A percentile compares a stretch with the other conserved stretches of the same genome.
Conservation (phyloP, 2,329 filamentous ascomycete species). For the Diaporthe amygdali region DNA sequence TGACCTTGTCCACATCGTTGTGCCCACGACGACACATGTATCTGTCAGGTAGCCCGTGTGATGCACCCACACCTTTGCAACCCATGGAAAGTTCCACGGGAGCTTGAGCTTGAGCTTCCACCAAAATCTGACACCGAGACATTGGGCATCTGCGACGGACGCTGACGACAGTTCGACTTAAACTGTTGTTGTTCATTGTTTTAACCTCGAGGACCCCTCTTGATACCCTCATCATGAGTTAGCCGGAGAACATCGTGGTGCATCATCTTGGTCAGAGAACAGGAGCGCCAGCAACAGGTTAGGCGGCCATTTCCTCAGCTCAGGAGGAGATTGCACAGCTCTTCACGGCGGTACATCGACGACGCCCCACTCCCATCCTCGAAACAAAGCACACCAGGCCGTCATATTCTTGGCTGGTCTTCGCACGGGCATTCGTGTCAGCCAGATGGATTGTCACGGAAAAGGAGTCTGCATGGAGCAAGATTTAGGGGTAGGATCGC, state of each 20-base stretch:
- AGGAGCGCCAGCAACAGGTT: background rate
- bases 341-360: conserved; percentile 14
- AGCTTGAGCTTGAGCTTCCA: conserved; percentile 14
- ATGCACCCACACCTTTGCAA: background rate
- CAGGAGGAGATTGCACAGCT: conserved; percentile 17
- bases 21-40: background rate
- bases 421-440: conserved; percentile 18
- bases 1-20: background rate
- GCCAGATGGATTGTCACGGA: conserved; percentile 8
- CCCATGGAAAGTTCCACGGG: conserved; percentile 4
- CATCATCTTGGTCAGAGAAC: background rate
- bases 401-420: background rate
- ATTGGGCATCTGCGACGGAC: background rate
- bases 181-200: background rate
- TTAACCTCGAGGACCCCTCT: background rate
- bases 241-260: background rate
- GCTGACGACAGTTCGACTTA: background rate
- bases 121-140: background rate
- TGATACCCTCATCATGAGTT: background rate
- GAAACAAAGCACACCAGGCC: conserved; percentile 14
- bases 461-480: conserved; percentile 18
- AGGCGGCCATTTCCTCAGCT: background rate
- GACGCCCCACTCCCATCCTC: conserved; percentile 1
- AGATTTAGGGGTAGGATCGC: conserved; percentile 12
- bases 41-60: background rate